Evolutionary conservation across 2,329 filamentous ascomycete genomes (phyloP).

Genomic region (Colletotrichum euphorbiae): DNA sequence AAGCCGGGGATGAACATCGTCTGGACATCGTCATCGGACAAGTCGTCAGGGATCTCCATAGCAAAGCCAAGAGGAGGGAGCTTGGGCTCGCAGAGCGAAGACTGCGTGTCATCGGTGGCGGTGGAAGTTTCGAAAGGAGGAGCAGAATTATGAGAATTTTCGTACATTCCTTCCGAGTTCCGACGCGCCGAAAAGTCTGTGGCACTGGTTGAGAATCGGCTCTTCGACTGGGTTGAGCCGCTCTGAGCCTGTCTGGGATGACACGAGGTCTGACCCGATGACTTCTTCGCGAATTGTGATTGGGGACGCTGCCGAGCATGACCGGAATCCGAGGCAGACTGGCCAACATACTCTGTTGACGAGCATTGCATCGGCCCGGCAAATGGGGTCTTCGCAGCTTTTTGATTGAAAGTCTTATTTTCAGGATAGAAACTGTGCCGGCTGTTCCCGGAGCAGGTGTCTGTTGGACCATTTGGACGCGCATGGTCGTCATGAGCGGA

Average conservation of each 20-base stretch:
- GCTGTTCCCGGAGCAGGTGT: neutral
- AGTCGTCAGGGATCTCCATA: slow-evolving; percentile 36
- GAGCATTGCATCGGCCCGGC: neutral
- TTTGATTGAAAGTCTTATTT: too few species aligned
- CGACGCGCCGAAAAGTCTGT: neutral
- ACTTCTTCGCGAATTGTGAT: neutral
- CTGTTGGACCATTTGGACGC: too few species aligned
- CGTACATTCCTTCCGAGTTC: neutral
- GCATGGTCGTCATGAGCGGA: neutral
- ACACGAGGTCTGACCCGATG: neutral
- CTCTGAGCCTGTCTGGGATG: neutral
- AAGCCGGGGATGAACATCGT: slow-evolving; percentile 35
- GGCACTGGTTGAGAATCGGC: neutral
- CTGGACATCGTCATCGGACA: slow-evolving; percentile 34
- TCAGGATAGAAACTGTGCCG: neutral
- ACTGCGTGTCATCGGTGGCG: neutral
- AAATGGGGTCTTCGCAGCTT: neutral
- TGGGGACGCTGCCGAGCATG: neutral
- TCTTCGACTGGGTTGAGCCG: neutral
- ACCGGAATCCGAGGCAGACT: neutral
- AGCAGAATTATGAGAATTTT: neutral
- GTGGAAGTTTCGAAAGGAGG: slow-evolving; percentile 3
- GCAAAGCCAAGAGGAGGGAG: slow-evolving; percentile 23
- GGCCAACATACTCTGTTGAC: neutral
- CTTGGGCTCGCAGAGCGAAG: slow-evolving; percentile 1